Evolutionary conservation across 345 rosid species (phyloP).

Genomic region (Dipteronia dyeriana): DNA sequence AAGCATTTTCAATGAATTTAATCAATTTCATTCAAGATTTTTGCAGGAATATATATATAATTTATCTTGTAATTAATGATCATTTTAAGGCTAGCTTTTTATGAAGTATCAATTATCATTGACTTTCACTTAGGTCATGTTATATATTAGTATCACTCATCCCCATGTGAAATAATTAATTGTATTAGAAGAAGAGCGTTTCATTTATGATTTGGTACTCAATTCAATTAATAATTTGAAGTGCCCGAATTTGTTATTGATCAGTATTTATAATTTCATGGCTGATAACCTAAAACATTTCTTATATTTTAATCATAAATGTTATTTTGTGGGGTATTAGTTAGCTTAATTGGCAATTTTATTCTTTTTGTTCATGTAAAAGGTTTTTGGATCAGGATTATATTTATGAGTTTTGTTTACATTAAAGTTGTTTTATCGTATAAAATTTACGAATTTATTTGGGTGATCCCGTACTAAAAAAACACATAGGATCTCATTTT

Average conservation of each 20-base stretch:
- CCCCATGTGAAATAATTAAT: slow-evolving; percentile 27
- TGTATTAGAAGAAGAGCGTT: slow-evolving; percentile 21
- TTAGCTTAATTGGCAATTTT: background rate
- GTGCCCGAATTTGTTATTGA: background rate
- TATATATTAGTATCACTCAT: background rate
- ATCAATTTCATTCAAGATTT: no score
- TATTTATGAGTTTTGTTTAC: background rate
- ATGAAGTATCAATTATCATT: background rate
- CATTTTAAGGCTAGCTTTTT: background rate
- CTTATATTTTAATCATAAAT: no score
- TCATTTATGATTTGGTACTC: slow-evolving; percentile 20
- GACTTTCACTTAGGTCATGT: slow-evolving; percentile 7
- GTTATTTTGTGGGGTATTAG: background rate
- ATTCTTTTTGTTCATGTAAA: background rate
- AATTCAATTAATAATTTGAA: slow-evolving; percentile 13
- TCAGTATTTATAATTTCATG: slow-evolving; percentile 8
- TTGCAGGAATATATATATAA: background rate
- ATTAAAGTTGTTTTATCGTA: no score
- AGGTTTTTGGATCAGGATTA: no score
- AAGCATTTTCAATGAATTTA: background rate
- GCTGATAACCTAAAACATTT: background rate
- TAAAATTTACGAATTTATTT: no score
- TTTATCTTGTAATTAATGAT: background rate
- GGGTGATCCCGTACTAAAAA: no score
- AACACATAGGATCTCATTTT: background rate